A percentile compares a stretch with the other conserved stretches of the same genome.
phyloP scores from a whole-genome alignment of 768 basidiomycete genomes.

The Phanerochaete sordida region DNA sequence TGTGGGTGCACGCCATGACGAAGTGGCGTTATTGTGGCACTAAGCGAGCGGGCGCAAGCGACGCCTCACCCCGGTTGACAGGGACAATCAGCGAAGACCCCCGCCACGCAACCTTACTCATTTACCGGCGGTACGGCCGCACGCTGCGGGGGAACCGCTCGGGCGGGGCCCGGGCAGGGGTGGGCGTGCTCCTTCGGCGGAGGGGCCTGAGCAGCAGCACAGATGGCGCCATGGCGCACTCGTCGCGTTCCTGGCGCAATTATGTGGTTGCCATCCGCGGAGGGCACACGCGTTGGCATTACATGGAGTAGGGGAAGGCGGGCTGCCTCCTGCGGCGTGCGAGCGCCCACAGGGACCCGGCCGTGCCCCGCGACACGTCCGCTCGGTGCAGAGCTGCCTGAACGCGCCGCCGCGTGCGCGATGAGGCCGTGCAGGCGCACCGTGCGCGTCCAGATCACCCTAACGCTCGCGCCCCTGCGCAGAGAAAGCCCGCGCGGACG shows the following conservation, averaged over 20 bases:
- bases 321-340: too few species aligned
- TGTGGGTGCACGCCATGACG: neutral
- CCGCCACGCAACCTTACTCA: neutral
- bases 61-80: neutral
- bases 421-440: too few species aligned
- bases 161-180: neutral
- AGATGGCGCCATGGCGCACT: neutral
- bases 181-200: neutral
- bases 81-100: neutral
- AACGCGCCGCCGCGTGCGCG: too few species aligned
- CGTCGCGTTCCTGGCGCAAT: neutral
- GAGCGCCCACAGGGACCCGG: too few species aligned
- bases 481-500: too few species aligned
- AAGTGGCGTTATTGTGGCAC: constrained; percentile 1
- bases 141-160: neutral
- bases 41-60: neutral
- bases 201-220: neutral
- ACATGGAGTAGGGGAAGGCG: too few species aligned
- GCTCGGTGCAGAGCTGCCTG: too few species aligned
- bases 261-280: neutral
- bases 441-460: too few species aligned
- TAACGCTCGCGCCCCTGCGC: too few species aligned
- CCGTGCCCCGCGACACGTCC: too few species aligned
- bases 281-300: too few species aligned
- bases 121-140: neutral